Evolutionary conservation across 164 flowering plant species (phyloP).

Genomic region (Magnolia sinica): DNA sequence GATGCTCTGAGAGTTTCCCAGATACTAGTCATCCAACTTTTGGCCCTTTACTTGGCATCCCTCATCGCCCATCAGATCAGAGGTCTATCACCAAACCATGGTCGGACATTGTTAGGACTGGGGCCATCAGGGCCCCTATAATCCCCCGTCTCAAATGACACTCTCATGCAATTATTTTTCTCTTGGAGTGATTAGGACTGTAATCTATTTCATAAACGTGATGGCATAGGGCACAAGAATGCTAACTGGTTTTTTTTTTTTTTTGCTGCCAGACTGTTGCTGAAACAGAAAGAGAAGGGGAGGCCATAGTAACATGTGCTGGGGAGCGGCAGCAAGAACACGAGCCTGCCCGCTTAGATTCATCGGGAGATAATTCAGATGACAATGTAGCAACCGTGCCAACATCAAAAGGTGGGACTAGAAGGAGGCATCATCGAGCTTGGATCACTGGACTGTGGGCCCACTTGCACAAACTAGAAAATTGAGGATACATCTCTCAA

Average conservation of each 20-base stretch:
- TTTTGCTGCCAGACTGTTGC: slow-evolving; percentile 25
- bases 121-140: too few relatives aligned
- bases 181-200: neutral
- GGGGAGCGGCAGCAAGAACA: slow-evolving; percentile 27
- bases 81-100: too few relatives aligned
- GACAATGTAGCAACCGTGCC: slow-evolving; percentile 45
- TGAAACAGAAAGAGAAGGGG: slow-evolving; percentile 28
- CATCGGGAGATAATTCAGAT: slow-evolving; percentile 40
- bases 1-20: too few relatives aligned
- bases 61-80: too few relatives aligned
- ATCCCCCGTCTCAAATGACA: neutral
- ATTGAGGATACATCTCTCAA: neutral
- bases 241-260: slow-evolving; percentile 1
- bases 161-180: neutral
- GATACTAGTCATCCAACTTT: too few relatives aligned
- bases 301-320: slow-evolving; percentile 11
- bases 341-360: slow-evolving; percentile 28
- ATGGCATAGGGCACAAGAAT: neutral
- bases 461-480: neutral
- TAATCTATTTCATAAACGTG: neutral
- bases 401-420: slow-evolving; percentile 58
- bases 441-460: slow-evolving; percentile 22
- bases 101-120: too few relatives aligned
- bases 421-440: slow-evolving; percentile 94
- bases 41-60: too few relatives aligned